phyloP scores from a whole-genome alignment of 805 yeast species.

The Sugiyamaella floridensis region DNA sequence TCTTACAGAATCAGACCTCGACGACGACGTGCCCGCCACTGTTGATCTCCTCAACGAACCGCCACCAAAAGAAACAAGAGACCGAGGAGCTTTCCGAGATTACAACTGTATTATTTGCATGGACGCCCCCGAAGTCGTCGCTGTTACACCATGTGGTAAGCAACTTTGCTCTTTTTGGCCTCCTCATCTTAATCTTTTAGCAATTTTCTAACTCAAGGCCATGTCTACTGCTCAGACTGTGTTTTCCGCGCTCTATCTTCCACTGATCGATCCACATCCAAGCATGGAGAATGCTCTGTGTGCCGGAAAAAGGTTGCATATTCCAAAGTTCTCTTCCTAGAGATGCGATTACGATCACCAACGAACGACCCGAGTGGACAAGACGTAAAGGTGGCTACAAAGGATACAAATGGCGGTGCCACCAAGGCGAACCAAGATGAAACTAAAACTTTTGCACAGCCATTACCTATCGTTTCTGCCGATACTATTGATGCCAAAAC shows the following conservation, averaged over 20 bases:
- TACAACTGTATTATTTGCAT: conserved; percentile 31
- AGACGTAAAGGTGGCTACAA: not conserved
- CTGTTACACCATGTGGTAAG: conserved; percentile 31
- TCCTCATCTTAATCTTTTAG: not conserved
- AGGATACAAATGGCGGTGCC: not conserved
- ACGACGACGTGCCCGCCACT: conserved; percentile 5
- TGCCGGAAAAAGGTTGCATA: conserved; percentile 29
- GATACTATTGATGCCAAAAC: conserved; percentile 31
- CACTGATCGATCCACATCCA: conserved; percentile 20
- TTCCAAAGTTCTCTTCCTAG: conserved; percentile 23
- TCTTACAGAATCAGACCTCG: not conserved
- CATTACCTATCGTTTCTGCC: conserved; percentile 29
- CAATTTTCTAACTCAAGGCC: conserved; percentile 9
- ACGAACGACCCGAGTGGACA: not conserved
- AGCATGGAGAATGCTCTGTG: conserved; percentile 30
- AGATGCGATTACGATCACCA: conserved; percentile 16
- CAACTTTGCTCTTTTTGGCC: not conserved
- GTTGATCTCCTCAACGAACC: conserved; percentile 13
- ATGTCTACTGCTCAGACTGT: conserved; percentile 33
- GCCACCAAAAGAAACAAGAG: conserved; percentile 5
- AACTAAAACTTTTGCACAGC: not conserved
- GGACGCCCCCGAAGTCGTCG: conserved; percentile 28
- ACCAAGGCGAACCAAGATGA: not conserved
- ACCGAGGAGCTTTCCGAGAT: conserved; percentile 11
- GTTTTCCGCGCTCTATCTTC: conserved; percentile 28